These are phyloP conservation scores for Sphagnurus paluster DNA, from an alignment of 1,284 basidiomycete species.

Conservation along the genomic window DNA sequence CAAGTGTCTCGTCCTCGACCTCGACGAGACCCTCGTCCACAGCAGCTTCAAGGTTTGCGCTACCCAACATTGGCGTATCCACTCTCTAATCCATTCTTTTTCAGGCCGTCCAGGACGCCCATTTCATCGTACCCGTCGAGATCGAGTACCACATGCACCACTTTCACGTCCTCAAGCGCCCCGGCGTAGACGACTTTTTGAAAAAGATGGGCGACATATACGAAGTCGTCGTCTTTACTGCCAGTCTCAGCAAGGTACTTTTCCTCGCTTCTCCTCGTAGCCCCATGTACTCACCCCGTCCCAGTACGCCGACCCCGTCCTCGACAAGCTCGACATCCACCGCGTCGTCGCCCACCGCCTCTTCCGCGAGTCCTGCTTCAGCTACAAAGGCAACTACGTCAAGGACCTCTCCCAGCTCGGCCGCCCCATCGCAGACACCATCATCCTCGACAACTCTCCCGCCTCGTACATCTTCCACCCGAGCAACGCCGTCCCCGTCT, in stretches of 20 bases:
- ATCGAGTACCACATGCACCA: constrained; percentile 99
- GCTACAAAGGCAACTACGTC: constrained; percentile 98
- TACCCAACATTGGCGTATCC: constrained; percentile 11
- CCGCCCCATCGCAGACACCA: constrained; percentile 88
- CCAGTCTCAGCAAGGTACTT: constrained; percentile 89
- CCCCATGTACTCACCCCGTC: constrained; percentile 7
- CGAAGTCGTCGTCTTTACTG: constrained; percentile 98
- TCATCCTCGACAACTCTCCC: constrained; percentile 98
- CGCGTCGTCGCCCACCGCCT: constrained; percentile 90
- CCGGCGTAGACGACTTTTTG: constrained; percentile 96
- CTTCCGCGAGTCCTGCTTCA: constrained; percentile 98
- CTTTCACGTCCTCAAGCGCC: constrained; percentile 98
- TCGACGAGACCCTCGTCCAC: constrained; percentile 96
- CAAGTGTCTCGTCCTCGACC: constrained; percentile 92
- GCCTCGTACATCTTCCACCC: constrained; percentile 99
- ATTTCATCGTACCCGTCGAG: constrained; percentile 98
- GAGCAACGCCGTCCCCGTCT: constrained; percentile 98
- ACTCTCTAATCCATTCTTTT: background rate
- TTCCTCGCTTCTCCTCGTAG: constrained; percentile 5
- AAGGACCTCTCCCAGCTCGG: constrained; percentile 98
- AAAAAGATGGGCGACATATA: constrained; percentile 97
- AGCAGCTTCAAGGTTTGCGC: constrained; percentile 82
- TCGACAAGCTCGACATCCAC: constrained; percentile 94
- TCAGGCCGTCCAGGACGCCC: constrained; percentile 91
- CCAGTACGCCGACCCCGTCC: constrained; percentile 96